These are phyloP conservation scores for Capsella bursapastoris DNA, from an alignment of 345 rosid species.

Conservation along the genomic window DNA sequence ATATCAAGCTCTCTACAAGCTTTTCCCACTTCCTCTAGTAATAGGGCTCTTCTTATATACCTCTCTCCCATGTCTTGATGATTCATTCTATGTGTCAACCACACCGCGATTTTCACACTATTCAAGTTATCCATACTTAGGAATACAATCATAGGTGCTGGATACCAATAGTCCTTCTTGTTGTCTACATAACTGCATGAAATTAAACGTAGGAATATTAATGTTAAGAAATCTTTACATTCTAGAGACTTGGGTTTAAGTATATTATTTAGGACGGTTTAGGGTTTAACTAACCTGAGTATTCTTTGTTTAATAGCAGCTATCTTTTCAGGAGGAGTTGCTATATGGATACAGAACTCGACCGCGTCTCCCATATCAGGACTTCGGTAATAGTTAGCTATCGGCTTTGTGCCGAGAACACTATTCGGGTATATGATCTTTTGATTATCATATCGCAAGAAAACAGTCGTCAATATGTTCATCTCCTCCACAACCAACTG, in stretches of 20 bases:
- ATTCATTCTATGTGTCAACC: constrained; percentile 76
- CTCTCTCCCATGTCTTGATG: constrained; percentile 84
- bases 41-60: constrained; percentile 57
- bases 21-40: constrained; percentile 76
- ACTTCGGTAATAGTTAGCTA: constrained; percentile 46
- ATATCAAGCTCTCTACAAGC: constrained; percentile 76
- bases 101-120: constrained; percentile 64
- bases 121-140: constrained; percentile 65
- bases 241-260: constrained; percentile 11
- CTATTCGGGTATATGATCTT: constrained; percentile 76
- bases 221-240: constrained; percentile 16
- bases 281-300: constrained; percentile 34
- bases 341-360: constrained; percentile 44
- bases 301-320: constrained; percentile 48
- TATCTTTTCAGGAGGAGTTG: constrained; percentile 48
- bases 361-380: constrained; percentile 48
- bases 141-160: constrained; percentile 61
- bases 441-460: constrained; percentile 70
- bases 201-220: neutral
- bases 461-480: constrained; percentile 81
- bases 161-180: constrained; percentile 82
- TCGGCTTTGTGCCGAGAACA: constrained; percentile 60
- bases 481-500: constrained; percentile 91
- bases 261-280: neutral
- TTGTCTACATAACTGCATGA: constrained; percentile 58